These are phyloP conservation scores for Fusarium proliferatum DNA, from an alignment of 2,329 filamentous ascomycete genomes.

Conservation along the genomic window DNA sequence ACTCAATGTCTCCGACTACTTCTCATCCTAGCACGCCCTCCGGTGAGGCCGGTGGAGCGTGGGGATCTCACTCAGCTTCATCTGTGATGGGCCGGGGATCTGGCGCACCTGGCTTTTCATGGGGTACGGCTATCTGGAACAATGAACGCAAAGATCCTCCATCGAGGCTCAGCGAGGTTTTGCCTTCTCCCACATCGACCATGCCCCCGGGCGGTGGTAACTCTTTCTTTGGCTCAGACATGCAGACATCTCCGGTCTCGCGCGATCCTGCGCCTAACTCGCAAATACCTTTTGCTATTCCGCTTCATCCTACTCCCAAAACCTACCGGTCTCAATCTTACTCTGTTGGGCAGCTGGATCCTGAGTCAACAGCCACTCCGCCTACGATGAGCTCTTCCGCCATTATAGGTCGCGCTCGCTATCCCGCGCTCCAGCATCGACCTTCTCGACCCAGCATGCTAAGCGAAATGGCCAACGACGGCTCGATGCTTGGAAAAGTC, in stretches of 20 bases:
- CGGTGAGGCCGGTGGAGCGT: constrained; percentile 67
- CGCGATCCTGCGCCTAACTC: constrained; percentile 66
- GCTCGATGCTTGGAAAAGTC: constrained; percentile 72
- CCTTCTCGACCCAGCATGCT: constrained; percentile 83
- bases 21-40: constrained; percentile 86
- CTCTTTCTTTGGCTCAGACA: constrained; percentile 63
- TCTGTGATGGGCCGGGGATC: constrained; percentile 62
- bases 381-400: constrained; percentile 59
- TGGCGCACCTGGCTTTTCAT: constrained; percentile 68
- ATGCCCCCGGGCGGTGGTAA: constrained; percentile 58
- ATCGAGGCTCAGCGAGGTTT: constrained; percentile 77
- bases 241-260: constrained; percentile 63
- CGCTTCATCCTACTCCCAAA: constrained; percentile 89
- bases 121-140: constrained; percentile 88
- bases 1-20: constrained; percentile 79
- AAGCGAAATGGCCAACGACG: constrained; percentile 76
- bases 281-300: constrained; percentile 87
- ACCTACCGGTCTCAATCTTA: constrained; percentile 96
- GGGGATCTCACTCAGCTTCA: constrained; percentile 65
- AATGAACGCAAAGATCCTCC: constrained; percentile 81
- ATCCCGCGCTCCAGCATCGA: constrained; percentile 80
- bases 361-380: constrained; percentile 62
- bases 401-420: constrained; percentile 65
- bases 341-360: constrained; percentile 89
- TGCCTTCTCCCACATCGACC: constrained; percentile 78